Conservation (phyloP, 306 rosid species). For the Biancaea sappan region DNA sequence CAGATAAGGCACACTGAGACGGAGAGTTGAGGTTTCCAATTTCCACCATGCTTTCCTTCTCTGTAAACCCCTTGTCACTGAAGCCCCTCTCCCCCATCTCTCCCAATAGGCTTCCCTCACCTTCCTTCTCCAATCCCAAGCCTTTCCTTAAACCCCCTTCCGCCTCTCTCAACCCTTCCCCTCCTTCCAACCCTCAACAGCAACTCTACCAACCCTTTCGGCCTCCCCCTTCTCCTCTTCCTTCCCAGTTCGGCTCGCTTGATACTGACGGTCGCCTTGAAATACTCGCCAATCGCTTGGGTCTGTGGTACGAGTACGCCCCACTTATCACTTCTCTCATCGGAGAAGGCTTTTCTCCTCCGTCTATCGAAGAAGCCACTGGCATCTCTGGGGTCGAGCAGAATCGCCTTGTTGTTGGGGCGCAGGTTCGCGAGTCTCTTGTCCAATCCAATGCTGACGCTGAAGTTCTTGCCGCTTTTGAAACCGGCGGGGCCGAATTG, state of each 20-base stretch:
- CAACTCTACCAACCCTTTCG: constrained; percentile 85
- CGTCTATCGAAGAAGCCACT: constrained; percentile 71
- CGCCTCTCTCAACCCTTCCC: constrained; percentile 15
- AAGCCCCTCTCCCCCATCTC: constrained; percentile 1
- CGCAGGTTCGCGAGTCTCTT: constrained; percentile 81
- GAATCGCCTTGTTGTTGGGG: constrained; percentile 63
- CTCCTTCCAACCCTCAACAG: constrained; percentile 33
- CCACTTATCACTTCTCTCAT: constrained; percentile 63
- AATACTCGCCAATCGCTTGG: constrained; percentile 70
- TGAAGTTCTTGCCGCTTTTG: constrained; percentile 48
- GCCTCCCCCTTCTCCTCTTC: constrained; percentile 72
- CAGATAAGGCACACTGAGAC: constrained; percentile 40
- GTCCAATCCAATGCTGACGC: constrained; percentile 55
- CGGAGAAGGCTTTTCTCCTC: constrained; percentile 73
- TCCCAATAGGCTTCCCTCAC: background rate
- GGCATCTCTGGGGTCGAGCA: constrained; percentile 79
- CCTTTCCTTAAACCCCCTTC: constrained; percentile 31
- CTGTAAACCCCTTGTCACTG: constrained; percentile 19
- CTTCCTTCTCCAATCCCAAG: constrained; percentile 14
- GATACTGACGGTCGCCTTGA: constrained; percentile 58
- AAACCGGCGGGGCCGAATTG: constrained; percentile 64
- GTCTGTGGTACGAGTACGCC: constrained; percentile 82
- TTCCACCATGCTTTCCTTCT: constrained; percentile 46
- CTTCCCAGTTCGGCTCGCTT: constrained; percentile 50
- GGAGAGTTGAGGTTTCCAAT: background rate